Evolutionary conservation across 1,284 basidiomycete genomes (phyloP).

Genomic region (Stygiomarasmius scandens): DNA sequence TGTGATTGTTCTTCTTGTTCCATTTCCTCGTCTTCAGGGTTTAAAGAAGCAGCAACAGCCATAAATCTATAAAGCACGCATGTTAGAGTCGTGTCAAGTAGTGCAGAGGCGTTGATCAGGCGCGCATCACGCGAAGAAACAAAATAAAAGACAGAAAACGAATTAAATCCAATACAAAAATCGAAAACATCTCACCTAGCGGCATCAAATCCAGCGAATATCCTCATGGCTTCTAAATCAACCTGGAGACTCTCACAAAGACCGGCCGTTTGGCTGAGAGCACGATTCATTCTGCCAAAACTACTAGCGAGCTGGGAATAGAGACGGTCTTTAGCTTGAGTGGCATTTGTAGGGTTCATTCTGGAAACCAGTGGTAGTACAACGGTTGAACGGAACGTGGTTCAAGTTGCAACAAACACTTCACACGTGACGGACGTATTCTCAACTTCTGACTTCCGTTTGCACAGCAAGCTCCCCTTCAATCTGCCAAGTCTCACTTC

Average conservation of each 20-base stretch:
- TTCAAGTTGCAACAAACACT: too few relatives aligned
- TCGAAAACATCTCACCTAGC: slow-evolving; percentile 61
- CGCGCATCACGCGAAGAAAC: background rate
- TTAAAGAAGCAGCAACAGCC: slow-evolving; percentile 61
- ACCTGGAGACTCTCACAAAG: slow-evolving; percentile 70
- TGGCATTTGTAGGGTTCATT: slow-evolving; percentile 53
- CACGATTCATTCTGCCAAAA: slow-evolving; percentile 61
- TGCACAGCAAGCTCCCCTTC: too few relatives aligned
- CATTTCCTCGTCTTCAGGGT: slow-evolving; percentile 42
- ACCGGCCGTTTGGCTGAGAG: slow-evolving; percentile 66
- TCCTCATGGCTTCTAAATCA: slow-evolving; percentile 72
- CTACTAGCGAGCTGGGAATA: slow-evolving; percentile 69
- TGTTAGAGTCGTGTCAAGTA: background rate
- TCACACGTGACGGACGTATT: too few relatives aligned
- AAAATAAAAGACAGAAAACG: background rate
- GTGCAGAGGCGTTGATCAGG: slow-evolving; percentile 5
- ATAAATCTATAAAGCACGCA: slow-evolving; percentile 51
- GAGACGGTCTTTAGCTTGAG: slow-evolving; percentile 72
- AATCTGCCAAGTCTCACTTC: too few relatives aligned
- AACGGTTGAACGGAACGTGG: too few relatives aligned
- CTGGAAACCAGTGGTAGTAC: background rate
- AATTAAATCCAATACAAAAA: background rate
- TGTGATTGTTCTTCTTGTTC: slow-evolving; percentile 2
- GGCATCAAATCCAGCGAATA: slow-evolving; percentile 70
- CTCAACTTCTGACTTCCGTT: too few relatives aligned